Conservation (phyloP, 2,329 filamentous ascomycete genomes). For the Colletotrichum acutatum region DNA sequence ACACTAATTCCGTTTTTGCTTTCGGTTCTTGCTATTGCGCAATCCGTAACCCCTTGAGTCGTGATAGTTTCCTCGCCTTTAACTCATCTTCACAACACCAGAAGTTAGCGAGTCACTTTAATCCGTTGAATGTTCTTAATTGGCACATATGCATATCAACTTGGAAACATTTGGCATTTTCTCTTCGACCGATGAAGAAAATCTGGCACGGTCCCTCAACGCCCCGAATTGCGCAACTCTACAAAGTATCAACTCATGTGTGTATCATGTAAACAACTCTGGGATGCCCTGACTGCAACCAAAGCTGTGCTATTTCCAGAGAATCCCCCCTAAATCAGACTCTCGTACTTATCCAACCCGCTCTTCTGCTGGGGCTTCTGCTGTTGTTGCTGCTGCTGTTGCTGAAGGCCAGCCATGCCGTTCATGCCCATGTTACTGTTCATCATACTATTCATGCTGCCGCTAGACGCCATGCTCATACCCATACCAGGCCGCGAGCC, state of each 20-base stretch:
- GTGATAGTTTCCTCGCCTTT: conserved; percentile 5
- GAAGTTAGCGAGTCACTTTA: background rate
- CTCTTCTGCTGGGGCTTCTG: conserved; percentile 53
- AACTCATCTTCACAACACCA: background rate
- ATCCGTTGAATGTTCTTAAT: background rate
- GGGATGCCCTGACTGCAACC: conserved; percentile 5
- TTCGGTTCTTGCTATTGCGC: background rate
- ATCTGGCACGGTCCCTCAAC: background rate
- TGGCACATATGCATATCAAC: background rate
- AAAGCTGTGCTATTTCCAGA: conserved; percentile 11
- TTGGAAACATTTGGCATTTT: background rate
- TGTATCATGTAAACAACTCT: conserved; percentile 22
- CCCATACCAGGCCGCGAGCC: conserved; percentile 33
- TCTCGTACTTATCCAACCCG: conserved; percentile 76
- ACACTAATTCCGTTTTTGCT: background rate
- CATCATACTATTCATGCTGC: conserved; percentile 42
- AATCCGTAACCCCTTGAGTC: background rate
- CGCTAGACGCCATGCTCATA: conserved; percentile 43
- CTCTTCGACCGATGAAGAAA: background rate
- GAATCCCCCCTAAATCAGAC: conserved; percentile 61
- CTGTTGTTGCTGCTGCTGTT: conserved; percentile 38
- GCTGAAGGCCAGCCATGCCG: conserved; percentile 38
- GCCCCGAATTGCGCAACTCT: conserved; percentile 6
- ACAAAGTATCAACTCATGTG: background rate
- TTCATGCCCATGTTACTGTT: conserved; percentile 40